A percentile compares a stretch with the other conserved stretches of the same genome.
These are phyloP conservation scores for Eucalyptus tenuipes DNA, from an alignment of 345 rosid species.

Conservation along the genomic window DNA sequence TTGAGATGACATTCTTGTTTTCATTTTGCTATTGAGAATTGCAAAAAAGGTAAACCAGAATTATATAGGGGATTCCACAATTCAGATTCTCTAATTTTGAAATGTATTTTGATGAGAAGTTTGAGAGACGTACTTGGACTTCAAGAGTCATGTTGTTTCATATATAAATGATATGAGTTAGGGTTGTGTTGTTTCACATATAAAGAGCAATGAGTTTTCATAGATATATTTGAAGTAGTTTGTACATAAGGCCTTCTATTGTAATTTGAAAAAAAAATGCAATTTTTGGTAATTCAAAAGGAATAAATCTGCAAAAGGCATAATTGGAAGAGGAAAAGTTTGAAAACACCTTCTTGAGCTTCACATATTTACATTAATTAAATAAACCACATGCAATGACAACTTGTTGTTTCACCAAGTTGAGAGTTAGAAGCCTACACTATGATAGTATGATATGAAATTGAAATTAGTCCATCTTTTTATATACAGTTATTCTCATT, in stretches of 20 bases:
- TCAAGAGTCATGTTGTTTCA: background rate
- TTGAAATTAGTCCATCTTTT: background rate
- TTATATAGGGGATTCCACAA: too few species aligned
- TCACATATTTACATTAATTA: background rate
- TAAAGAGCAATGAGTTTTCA: background rate
- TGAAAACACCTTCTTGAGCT: background rate
- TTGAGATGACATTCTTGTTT: background rate
- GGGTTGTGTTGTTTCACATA: too few species aligned
- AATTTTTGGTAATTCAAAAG: background rate
- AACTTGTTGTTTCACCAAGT: background rate
- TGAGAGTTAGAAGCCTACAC: background rate
- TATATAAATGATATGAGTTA: background rate
- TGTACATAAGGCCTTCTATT: background rate
- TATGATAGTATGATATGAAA: background rate
- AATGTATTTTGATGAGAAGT: background rate
- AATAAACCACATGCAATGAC: background rate
- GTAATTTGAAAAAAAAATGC: background rate
- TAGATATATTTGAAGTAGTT: background rate
- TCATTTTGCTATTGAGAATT: background rate
- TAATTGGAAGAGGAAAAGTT: background rate
- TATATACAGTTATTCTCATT: background rate
- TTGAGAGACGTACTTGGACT: background rate
- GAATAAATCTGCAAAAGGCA: background rate
- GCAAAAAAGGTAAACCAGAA: accelerated
- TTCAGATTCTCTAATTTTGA: background rate